phyloP scores from a whole-genome alignment of 2,329 filamentous ascomycete species.

The Phyllosticta ampelicida region DNA sequence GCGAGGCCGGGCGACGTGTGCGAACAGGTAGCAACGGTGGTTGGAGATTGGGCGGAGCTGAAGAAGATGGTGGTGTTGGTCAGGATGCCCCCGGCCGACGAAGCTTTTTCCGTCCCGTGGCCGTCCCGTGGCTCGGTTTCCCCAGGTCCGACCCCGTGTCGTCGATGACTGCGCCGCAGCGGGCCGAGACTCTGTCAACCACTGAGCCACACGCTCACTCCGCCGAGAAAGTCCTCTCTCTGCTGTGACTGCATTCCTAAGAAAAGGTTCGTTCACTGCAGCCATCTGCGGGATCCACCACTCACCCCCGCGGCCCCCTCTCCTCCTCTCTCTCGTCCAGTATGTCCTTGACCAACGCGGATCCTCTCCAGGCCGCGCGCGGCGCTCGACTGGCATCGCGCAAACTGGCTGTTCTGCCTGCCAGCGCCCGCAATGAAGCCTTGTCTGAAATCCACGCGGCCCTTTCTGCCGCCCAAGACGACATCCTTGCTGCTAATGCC shows the following conservation, averaged over 20 bases:
- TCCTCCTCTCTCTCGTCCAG: not conserved
- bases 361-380: slow-evolving; percentile 64
- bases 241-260: not conserved
- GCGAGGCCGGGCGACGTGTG: not conserved
- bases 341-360: slow-evolving; percentile 87
- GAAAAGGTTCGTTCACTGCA: not conserved
- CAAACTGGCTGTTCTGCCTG: slow-evolving; percentile 67
- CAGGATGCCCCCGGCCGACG: not conserved
- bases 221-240: no score
- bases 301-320: no score
- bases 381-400: slow-evolving; percentile 74
- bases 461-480: slow-evolving; percentile 56
- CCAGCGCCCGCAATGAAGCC: slow-evolving; percentile 68
- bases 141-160: not conserved
- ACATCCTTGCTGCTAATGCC: slow-evolving; percentile 79
- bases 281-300: not conserved
- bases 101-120: not conserved
- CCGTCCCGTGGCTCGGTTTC: not conserved
- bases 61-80: not conserved
- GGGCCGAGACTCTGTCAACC: not conserved
- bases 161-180: not conserved
- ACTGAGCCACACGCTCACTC: no score
- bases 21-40: not conserved
- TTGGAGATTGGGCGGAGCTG: not conserved
- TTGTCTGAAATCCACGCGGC: slow-evolving; percentile 72